Conservation (phyloP, 768 basidiomycete species). For the Boletus barrowsii region DNA sequence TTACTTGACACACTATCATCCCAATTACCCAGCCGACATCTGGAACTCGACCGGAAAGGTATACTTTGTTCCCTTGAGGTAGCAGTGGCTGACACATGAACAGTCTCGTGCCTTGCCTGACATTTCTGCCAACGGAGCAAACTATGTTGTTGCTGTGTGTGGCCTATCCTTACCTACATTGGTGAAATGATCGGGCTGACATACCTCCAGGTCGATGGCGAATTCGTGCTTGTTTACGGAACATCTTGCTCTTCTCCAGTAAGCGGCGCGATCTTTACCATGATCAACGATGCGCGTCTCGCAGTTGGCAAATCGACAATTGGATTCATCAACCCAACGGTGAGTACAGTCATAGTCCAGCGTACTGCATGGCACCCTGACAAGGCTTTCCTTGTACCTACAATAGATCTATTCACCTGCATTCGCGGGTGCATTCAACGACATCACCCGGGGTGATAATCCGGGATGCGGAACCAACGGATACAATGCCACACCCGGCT, state of each 20-base stretch:
- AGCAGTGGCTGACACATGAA: slow-evolving; percentile 4
- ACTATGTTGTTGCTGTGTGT: slow-evolving; percentile 21
- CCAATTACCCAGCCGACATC: slow-evolving; percentile 20
- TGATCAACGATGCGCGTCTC: slow-evolving; percentile 40
- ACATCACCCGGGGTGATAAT: slow-evolving; percentile 46
- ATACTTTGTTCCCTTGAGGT: not conserved
- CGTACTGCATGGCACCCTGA: not conserved
- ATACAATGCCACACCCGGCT: slow-evolving; percentile 33
- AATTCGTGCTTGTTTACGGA: slow-evolving; percentile 25
- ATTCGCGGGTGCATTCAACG: slow-evolving; percentile 27
- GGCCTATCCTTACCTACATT: no score
- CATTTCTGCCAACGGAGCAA: slow-evolving; percentile 37
- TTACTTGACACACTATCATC: slow-evolving; percentile 31
- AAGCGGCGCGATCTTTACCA: slow-evolving; percentile 32
- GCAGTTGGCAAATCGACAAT: slow-evolving; percentile 31
- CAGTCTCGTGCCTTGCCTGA: slow-evolving; percentile 38
- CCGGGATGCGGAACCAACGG: slow-evolving; percentile 42
- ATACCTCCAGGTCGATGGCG: slow-evolving; percentile 21
- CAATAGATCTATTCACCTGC: slow-evolving; percentile 6
- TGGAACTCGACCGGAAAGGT: slow-evolving; percentile 29
- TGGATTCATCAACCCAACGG: slow-evolving; percentile 8
- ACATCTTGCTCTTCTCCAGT: slow-evolving; percentile 35
- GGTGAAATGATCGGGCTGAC: no score
- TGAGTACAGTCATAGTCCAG: not conserved
- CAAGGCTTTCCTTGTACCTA: not conserved